Base-by-base conservation (phyloP, 371 early-diverging fungal genomes). In the Rhizopus sp. region DNA sequence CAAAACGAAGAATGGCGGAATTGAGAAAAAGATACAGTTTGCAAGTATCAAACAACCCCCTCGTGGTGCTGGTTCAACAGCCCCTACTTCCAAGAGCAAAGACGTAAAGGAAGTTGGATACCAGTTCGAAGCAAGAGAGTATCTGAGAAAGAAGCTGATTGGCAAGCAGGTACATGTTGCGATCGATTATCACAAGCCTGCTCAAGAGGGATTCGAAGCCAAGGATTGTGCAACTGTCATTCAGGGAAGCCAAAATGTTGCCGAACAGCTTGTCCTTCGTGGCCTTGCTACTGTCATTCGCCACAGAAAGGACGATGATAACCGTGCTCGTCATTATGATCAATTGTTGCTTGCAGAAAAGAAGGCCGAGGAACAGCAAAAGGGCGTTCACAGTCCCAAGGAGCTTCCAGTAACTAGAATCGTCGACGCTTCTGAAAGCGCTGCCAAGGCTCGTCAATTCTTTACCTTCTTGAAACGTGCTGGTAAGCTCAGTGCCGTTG, bases 141-240 rank as follows among this genome's bases (percentile, higher is more conserved):
- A 86, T 63, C 77, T 97, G 57, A 86, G 98, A 48, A 90, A 91
- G 69, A 80, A 85, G 47, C 73, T 93, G 58, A 90, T 96, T 59
- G 98, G 97, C 35, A 90, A 92, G 65, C 73, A 73, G n/a, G 89
- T 90, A 13, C 89, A 85, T 41, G 88, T 94, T 33, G 78, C 73
- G 3, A 79, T 95, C 50, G 98, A 96, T 65, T 97, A 92, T 70
- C 78, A 88, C 65, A 93, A 94, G 64, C 91, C 93, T 8, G 90
- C 96, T 7, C 82, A 86, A 31, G 95, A 94, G 48, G 91, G 88
- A 31, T 94, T 87, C 68, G 95, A 93, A 62, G 89, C 86, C 44
- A 88, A 89, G 47, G 91, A 92, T 49, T 96, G 96, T 67, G 98
- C 89, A 32, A 94, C 96, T 9, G 72, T 97, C 38, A 85, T 70